These are phyloP conservation scores for Leptoxyphium fumago DNA, from an alignment of 2,329 filamentous ascomycete genomes.

Conservation along the genomic window DNA sequence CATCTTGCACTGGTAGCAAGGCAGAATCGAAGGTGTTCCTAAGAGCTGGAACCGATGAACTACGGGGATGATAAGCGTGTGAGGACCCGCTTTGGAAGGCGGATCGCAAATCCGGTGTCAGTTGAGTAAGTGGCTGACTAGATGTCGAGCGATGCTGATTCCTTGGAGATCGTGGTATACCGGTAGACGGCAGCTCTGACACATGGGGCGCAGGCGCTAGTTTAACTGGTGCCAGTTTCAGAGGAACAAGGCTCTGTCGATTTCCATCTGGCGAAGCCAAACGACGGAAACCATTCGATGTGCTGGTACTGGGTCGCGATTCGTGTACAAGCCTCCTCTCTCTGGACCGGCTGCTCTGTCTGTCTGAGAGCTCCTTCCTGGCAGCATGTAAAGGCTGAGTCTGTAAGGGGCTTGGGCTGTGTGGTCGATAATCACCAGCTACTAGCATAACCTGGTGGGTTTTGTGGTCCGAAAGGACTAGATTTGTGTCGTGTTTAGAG, in stretches of 20 bases:
- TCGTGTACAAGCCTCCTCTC: not conserved
- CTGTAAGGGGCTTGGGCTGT: not conserved
- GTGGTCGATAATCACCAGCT: not conserved
- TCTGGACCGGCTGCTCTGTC: not conserved
- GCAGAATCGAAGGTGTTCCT: not conserved
- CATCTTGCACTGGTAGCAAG: too few relatives aligned
- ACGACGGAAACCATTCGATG: constrained; percentile 12
- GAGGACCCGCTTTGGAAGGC: not conserved
- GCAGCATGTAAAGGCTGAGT: not conserved
- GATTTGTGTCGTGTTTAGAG: not conserved
- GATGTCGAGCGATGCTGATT: not conserved
- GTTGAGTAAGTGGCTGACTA: too few relatives aligned
- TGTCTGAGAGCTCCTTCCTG: not conserved
- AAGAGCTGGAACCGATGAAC: not conserved
- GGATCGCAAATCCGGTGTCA: too few relatives aligned
- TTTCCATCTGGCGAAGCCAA: constrained; percentile 17
- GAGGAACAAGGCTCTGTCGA: constrained; percentile 14
- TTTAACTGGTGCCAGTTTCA: constrained; percentile 14
- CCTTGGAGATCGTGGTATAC: not conserved
- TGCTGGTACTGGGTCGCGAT: constrained; percentile 11
- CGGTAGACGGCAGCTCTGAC: not conserved
- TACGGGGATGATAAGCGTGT: not conserved
- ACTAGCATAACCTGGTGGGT: not conserved
- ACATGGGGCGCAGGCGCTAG: constrained; percentile 1
- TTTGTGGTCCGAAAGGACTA: not conserved